Conservation (phyloP, 2,329 filamentous ascomycete genomes). For the Lachnellula cervina region DNA sequence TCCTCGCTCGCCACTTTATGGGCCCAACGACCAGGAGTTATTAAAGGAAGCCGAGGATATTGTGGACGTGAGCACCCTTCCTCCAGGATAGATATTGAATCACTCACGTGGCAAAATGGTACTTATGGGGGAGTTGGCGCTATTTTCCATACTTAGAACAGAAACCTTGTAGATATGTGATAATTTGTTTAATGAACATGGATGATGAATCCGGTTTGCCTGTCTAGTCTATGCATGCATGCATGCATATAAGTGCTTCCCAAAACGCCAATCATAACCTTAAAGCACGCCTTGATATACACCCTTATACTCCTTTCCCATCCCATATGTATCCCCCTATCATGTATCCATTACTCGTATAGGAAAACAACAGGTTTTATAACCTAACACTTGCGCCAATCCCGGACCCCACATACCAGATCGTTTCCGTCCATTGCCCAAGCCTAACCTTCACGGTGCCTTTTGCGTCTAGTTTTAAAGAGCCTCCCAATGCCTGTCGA, state of each 20-base stretch:
- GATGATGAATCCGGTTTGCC: conserved; percentile 8
- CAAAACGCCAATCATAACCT: background rate
- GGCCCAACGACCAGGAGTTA: conserved; percentile 61
- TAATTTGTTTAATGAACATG: background rate
- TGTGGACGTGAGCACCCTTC: conserved; percentile 89
- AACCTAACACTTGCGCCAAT: conserved; percentile 62
- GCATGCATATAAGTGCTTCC: background rate
- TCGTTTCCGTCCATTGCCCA: conserved; percentile 65
- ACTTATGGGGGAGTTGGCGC: conserved; percentile 20
- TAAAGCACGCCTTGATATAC: background rate
- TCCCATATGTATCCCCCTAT: background rate
- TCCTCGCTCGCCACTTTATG: conserved; percentile 83
- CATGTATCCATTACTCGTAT: conserved; percentile 6
- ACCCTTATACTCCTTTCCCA: background rate
- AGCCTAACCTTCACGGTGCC: conserved; percentile 72
- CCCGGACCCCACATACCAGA: conserved; percentile 66
- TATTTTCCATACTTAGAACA: conserved; percentile 1
- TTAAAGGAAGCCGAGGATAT: conserved; percentile 88
- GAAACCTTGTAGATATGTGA: background rate
- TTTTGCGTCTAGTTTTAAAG: conserved; percentile 70
- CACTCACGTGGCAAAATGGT: conserved; percentile 13
- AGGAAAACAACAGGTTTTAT: conserved; percentile 28
- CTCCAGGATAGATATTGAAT: conserved; percentile 64
- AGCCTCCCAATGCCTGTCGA: conserved; percentile 72
- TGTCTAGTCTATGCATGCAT: background rate